Percentiles rank a stretch among this genome's conserved stretches.
Evolutionary conservation across 257 asterid genomes (phyloP).

Genomic region (Jacaranda mimosifolia): DNA sequence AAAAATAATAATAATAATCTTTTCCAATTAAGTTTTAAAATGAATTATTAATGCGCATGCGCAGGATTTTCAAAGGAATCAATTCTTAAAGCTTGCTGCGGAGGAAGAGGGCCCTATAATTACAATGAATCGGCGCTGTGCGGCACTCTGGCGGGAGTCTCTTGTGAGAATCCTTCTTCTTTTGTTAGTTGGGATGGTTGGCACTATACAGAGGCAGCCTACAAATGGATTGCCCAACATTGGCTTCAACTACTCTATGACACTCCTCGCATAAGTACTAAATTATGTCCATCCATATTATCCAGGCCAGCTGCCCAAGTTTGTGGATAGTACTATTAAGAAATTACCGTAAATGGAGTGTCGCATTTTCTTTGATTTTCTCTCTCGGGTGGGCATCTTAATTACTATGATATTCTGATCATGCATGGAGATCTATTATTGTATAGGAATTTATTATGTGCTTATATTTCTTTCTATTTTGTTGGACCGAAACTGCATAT

Average conservation of each 20-base stretch:
- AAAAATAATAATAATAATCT: neutral
- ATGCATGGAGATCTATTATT: too few relatives aligned
- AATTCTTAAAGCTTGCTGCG: constrained; percentile 41
- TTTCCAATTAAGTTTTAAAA: neutral
- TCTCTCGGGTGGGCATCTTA: too few relatives aligned
- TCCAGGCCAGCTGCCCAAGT: neutral
- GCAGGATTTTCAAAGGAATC: constrained; percentile 47
- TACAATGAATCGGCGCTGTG: constrained; percentile 37
- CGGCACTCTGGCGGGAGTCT: constrained; percentile 34
- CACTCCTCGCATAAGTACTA: constrained; percentile 39
- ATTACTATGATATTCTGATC: too few relatives aligned
- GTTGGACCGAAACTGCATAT: too few relatives aligned
- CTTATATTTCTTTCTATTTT: too few relatives aligned
- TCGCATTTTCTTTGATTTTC: too few relatives aligned
- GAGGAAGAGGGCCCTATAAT: constrained; percentile 57
- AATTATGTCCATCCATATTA: constrained; percentile 29
- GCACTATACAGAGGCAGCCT: too few relatives aligned
- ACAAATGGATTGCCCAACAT: neutral
- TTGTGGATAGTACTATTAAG: too few relatives aligned
- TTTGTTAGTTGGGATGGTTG: too few relatives aligned
- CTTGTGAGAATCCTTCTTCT: constrained; percentile 46
- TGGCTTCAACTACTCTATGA: constrained; percentile 49
- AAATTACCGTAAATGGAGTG: too few relatives aligned
- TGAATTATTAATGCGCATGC: neutral
- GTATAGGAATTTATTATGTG: too few relatives aligned